A percentile compares a stretch with the other conserved stretches of the same genome.
Evolutionary conservation across 2,329 filamentous ascomycete species (phyloP).

Genomic region (Colletotrichum ledebouriae): DNA sequence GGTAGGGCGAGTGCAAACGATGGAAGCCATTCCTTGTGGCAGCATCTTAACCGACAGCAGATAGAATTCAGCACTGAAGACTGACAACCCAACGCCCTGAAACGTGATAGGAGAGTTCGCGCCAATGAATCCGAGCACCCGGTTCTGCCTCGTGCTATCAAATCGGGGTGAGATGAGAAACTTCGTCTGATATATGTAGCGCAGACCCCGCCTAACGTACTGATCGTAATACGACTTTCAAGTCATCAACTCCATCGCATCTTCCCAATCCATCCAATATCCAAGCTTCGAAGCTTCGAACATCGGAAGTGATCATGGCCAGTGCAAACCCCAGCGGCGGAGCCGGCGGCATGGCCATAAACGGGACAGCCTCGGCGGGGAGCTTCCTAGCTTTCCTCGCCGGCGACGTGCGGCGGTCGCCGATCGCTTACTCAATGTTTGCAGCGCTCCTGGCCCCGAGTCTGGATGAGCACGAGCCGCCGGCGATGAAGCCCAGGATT

Average conservation of each 20-base stretch:
- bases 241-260: too few species aligned
- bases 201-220: background rate
- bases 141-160: too few species aligned
- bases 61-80: too few species aligned
- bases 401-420: slow-evolving; percentile 12
- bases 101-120: too few species aligned
- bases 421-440: background rate
- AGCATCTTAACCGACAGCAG: too few species aligned
- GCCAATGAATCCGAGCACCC: too few species aligned
- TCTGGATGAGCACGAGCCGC: slow-evolving; percentile 57
- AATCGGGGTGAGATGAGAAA: background rate
- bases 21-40: too few species aligned
- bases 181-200: background rate
- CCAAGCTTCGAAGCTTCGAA: background rate
- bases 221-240: too few species aligned
- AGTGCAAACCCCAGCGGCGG: background rate
- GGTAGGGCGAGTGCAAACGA: too few species aligned
- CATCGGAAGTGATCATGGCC: background rate
- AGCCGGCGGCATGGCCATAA: slow-evolving; percentile 1
- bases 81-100: too few species aligned
- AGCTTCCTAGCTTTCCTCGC: slow-evolving; percentile 21
- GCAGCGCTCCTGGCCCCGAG: slow-evolving; percentile 9
- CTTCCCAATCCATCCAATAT: fast-evolving
- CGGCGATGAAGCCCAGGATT: slow-evolving; percentile 55
- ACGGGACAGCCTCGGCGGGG: slow-evolving; percentile 12